These are phyloP conservation scores for Sporodiniella umbellata DNA, from an alignment of 371 early-diverging fungal genomes.

Conservation along the genomic window DNA sequence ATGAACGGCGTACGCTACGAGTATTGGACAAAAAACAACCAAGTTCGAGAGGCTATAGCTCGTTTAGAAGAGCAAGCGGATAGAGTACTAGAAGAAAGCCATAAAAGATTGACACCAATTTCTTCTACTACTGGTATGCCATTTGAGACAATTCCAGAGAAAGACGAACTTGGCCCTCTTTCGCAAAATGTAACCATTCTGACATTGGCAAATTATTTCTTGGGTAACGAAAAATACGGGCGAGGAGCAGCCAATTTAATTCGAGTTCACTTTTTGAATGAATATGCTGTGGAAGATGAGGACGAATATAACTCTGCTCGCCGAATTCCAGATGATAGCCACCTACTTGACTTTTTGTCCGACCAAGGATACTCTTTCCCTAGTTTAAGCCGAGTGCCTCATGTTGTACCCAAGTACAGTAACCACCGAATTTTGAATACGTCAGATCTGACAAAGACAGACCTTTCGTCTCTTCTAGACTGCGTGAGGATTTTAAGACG, in stretches of 20 bases:
- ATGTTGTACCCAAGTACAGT: slow-evolving; percentile 51
- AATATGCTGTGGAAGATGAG: slow-evolving; percentile 52
- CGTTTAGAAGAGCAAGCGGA: slow-evolving; percentile 41
- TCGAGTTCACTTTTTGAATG: slow-evolving; percentile 53
- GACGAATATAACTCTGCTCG: slow-evolving; percentile 45
- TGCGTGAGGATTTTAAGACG: slow-evolving; percentile 53
- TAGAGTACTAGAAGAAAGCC: slow-evolving; percentile 28
- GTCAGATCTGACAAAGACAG: slow-evolving; percentile 41
- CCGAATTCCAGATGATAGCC: slow-evolving; percentile 50
- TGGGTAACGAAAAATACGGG: slow-evolving; percentile 56
- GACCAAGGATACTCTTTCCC: slow-evolving; percentile 69
- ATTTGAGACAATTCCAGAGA: slow-evolving; percentile 19
- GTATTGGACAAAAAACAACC: slow-evolving; percentile 56
- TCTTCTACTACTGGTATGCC: slow-evolving; percentile 15
- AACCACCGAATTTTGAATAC: slow-evolving; percentile 36
- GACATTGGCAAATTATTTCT: slow-evolving; percentile 58
- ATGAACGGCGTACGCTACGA: slow-evolving; percentile 53
- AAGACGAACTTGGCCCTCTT: slow-evolving; percentile 35
- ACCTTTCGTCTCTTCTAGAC: slow-evolving; percentile 54
- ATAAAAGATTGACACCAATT: slow-evolving; percentile 13
- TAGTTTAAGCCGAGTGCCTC: slow-evolving; percentile 52
- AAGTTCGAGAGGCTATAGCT: slow-evolving; percentile 33
- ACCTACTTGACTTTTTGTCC: slow-evolving; percentile 53
- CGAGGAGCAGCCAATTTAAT: slow-evolving; percentile 62
- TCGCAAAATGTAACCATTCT: slow-evolving; percentile 61